These are phyloP conservation scores for Tuber borchii DNA, from an alignment of 495 filamentous ascomycete genomes.

Conservation along the genomic window DNA sequence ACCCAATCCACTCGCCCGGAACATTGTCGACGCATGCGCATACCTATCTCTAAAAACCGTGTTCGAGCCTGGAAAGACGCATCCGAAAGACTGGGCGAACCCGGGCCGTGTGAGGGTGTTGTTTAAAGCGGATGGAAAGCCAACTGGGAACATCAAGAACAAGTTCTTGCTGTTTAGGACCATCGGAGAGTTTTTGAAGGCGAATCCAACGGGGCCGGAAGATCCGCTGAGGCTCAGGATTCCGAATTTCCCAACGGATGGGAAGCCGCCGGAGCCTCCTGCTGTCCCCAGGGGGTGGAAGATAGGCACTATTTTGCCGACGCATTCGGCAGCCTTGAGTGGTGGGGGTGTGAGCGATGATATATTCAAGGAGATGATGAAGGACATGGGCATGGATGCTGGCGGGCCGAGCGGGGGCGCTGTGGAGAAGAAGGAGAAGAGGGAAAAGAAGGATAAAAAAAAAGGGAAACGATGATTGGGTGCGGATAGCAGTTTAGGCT, in stretches of 20 bases:
- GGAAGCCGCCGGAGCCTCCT: conserved; percentile 61
- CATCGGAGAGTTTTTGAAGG: conserved; percentile 64
- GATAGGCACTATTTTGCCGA: conserved; percentile 71
- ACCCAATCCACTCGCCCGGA: conserved; percentile 75
- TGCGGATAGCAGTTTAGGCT: not conserved
- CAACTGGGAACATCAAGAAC: conserved; percentile 59
- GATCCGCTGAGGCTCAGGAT: conserved; percentile 60
- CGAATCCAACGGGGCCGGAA: conserved; percentile 68
- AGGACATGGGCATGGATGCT: conserved; percentile 66
- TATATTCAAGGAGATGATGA: conserved; percentile 95
- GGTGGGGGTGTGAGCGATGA: conserved; percentile 95
- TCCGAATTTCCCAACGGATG: conserved; percentile 56
- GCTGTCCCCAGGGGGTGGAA: conserved; percentile 89
- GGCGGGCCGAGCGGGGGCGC: conserved; percentile 43
- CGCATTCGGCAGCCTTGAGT: conserved; percentile 79
- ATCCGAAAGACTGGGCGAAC: conserved; percentile 97
- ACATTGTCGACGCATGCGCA: conserved; percentile 78
- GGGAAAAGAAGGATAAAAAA: conserved; percentile 50
- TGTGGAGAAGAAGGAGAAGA: conserved; percentile 45
- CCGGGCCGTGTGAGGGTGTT: conserved; percentile 78
- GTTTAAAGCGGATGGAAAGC: conserved; percentile 53
- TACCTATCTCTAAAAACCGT: conserved; percentile 65
- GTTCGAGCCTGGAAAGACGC: conserved; percentile 83
- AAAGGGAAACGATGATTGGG: conserved; percentile 31
- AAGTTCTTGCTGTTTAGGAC: conserved; percentile 83